Conservation (phyloP, 805 yeast species). For the Dipodascus albidus region DNA sequence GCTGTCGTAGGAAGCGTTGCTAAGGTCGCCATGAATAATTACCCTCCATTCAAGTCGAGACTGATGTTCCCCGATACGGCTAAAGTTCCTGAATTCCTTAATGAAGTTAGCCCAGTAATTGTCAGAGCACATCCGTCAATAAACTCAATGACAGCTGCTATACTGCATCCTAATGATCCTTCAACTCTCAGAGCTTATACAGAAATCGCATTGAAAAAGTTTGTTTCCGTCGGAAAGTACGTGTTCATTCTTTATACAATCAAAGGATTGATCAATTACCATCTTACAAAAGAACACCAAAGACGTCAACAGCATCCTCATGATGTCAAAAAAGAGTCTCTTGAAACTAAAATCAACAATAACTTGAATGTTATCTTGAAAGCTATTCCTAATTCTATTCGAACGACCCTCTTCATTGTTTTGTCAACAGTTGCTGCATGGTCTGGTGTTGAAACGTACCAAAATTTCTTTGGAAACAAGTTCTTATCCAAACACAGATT, state of each 20-base stretch:
- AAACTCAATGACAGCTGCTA: constrained; percentile 22
- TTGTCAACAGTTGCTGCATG: constrained; percentile 27
- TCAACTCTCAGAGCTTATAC: constrained; percentile 17
- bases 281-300: constrained; percentile 2
- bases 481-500: constrained; percentile 24
- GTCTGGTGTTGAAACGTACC: constrained; percentile 29
- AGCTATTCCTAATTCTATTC: constrained; percentile 17
- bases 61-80: constrained; percentile 17
- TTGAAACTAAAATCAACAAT: neutral
- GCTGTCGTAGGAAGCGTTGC: constrained; percentile 23
- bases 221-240: constrained; percentile 17
- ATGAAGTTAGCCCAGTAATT: constrained; percentile 18
- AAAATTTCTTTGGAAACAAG: constrained; percentile 22
- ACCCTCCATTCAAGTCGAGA: constrained; percentile 25
- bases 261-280: constrained; percentile 11
- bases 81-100: constrained; percentile 11
- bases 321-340: neutral
- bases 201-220: constrained; percentile 17
- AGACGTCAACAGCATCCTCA: neutral
- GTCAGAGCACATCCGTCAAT: constrained; percentile 24
- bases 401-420: constrained; percentile 25
- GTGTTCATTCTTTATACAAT: constrained; percentile 21
- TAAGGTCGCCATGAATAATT: constrained; percentile 20
- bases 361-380: constrained; percentile 1
- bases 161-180: constrained; percentile 22